Base-by-base conservation (phyloP, 352 stramenopile genomes). In the Globisporangium carolinianum region DNA sequence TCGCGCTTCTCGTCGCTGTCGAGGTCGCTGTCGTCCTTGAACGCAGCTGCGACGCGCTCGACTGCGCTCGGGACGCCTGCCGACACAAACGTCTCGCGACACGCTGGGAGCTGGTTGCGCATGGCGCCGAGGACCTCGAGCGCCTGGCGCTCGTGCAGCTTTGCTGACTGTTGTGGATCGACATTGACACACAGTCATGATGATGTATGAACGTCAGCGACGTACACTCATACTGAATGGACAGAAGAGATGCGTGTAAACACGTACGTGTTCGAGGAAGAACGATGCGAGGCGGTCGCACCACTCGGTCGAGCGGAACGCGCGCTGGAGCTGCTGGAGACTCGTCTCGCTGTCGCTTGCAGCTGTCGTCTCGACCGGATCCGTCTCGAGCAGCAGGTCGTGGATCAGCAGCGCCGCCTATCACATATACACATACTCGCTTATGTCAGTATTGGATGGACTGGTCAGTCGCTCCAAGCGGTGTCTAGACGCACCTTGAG, bases 371-470 rank as follows among this genome's bases (percentile, higher is more conserved):
- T 54, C 37, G 46, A 35, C 45, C 14, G 52, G 51, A 11, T 49
- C 38, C 15, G 51, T 63, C 62, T 92, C 80, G 0, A 69, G 60
- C 12, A 91, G 61, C 36, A 92, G 48, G 60, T 92, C 81, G 56
- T 92, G 86, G 2, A 83, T 63, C 35, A 90, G 81, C 36, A 92
- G 62, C 48, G 84, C 73, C 9, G 73, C n/a, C n/a, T n/a, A n/a
- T n/a, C n/a, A n/a, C n/a, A n/a, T n/a, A n/a, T n/a, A n/a, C n/a
- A n/a, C n/a, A n/a, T n/a, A n/a, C n/a, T n/a, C n/a, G n/a, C n/a
- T n/a, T n/a, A n/a, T n/a, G n/a, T n/a, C n/a, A n/a, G n/a, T n/a
- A n/a, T n/a, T n/a, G n/a, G n/a, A n/a, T n/a, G n/a, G n/a, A n/a
- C n/a, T n/a, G n/a, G n/a, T n/a, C n/a, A n/a, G n/a, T n/a, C n/a